Evolutionary conservation across 805 yeast species (phyloP).

Genomic region (Saturnispora bothae): DNA sequence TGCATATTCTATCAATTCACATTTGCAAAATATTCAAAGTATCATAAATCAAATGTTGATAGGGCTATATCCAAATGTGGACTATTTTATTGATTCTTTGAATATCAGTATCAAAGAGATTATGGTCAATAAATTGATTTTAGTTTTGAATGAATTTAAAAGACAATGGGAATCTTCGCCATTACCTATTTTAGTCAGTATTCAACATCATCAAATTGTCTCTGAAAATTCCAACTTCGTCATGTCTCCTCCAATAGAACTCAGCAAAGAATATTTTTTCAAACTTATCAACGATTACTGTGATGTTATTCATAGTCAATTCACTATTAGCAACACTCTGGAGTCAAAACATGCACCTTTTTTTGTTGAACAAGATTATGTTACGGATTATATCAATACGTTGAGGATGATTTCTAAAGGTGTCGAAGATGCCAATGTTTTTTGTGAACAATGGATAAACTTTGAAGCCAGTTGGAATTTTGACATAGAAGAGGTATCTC

Average conservation of each 20-base stretch:
- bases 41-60: slow-evolving; percentile 2
- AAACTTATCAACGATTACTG: slow-evolving; percentile 18
- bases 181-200: background rate
- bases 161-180: slow-evolving; percentile 19
- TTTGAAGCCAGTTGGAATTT: slow-evolving; percentile 55
- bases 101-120: slow-evolving; percentile 25
- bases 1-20: background rate
- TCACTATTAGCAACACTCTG: slow-evolving; percentile 11
- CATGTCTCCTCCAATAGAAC: slow-evolving; percentile 32
- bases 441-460: slow-evolving; percentile 34
- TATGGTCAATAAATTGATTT: slow-evolving; percentile 23
- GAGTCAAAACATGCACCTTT: background rate
- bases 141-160: slow-evolving; percentile 7
- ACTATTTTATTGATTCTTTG: slow-evolving; percentile 23
- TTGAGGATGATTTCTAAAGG: background rate
- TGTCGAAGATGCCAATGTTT: background rate
- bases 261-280: slow-evolving; percentile 26
- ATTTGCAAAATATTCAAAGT: background rate
- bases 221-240: slow-evolving; percentile 29
- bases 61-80: slow-evolving; percentile 20
- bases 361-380: background rate
- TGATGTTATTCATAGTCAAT: slow-evolving; percentile 20
- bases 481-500: slow-evolving; percentile 31
- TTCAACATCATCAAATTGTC: slow-evolving; percentile 25
- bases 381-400: background rate